Conservation (phyloP, 768 basidiomycete genomes). For the Tricholoma flavovirens region DNA sequence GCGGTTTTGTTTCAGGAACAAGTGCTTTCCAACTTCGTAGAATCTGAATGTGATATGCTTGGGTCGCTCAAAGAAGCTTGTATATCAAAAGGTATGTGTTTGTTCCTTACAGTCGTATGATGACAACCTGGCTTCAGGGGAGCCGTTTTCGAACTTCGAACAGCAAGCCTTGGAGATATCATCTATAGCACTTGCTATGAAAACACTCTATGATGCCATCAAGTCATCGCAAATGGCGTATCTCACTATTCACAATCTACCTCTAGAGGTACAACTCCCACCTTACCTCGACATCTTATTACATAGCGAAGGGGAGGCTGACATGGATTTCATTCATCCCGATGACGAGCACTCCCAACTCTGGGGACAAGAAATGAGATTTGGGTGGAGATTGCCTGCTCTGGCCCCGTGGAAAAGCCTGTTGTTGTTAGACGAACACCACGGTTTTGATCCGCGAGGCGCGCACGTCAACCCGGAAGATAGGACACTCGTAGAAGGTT, state of each 20-base stretch:
- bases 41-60: conserved; percentile 69
- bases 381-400: conserved; percentile 68
- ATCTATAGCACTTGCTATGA: conserved; percentile 76
- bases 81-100: conserved; percentile 50
- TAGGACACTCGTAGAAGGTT: conserved; percentile 58
- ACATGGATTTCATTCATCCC: conserved; percentile 42
- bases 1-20: conserved; percentile 93
- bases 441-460: conserved; percentile 50
- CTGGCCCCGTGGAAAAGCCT: conserved; percentile 92
- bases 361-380: conserved; percentile 66
- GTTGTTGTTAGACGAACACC: conserved; percentile 61
- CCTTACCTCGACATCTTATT: conserved; percentile 71
- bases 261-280: conserved; percentile 83
- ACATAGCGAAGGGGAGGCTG: conserved; percentile 51
- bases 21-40: conserved; percentile 80
- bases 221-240: conserved; percentile 73
- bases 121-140: conserved; percentile 35
- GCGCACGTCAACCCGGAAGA: conserved; percentile 62
- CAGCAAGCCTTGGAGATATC: conserved; percentile 56
- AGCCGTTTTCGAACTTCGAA: conserved; percentile 52
- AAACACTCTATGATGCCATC: conserved; percentile 71
- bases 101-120: conserved; percentile 5
- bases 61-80: conserved; percentile 66
- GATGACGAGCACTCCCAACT: conserved; percentile 46
- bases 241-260: conserved; percentile 70